Conservation (phyloP, 2,329 filamentous ascomycete genomes). For the Fusarium brevicatenulatum region DNA sequence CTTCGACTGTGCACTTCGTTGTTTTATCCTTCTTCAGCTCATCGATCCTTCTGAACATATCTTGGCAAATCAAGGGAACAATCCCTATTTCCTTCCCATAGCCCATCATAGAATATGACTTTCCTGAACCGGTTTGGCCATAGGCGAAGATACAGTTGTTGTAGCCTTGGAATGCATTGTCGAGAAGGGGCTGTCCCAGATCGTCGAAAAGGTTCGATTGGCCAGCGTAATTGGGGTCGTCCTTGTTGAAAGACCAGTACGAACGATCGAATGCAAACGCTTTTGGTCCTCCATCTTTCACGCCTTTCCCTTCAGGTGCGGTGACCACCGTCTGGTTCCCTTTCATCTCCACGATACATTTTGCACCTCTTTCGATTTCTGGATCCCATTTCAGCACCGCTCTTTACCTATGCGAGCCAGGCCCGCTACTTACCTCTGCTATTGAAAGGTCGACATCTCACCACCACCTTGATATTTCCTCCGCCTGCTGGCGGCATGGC, state of each 20-base stretch:
- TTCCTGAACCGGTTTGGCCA: conserved; percentile 97
- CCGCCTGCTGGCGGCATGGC: conserved; percentile 69
- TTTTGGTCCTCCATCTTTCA: conserved; percentile 79
- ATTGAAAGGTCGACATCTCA: conserved; percentile 95
- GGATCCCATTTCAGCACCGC: conserved; percentile 36
- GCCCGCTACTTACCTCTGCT: conserved; percentile 74
- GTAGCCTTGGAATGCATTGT: conserved; percentile 98
- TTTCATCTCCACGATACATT: conserved; percentile 98
- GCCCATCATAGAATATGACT: conserved; percentile 99
- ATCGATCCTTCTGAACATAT: conserved; percentile 93
- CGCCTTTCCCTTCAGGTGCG: conserved; percentile 75
- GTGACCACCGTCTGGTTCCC: conserved; percentile 87
- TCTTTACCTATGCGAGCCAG: neutral
- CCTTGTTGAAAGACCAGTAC: conserved; percentile 96
- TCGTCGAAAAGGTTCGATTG: conserved; percentile 91
- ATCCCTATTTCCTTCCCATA: conserved; percentile 96
- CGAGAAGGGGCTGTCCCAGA: conserved; percentile 86
- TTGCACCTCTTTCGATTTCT: conserved; percentile 92
- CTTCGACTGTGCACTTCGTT: conserved; percentile 90
- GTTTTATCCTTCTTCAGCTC: conserved; percentile 77
- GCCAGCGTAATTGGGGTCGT: conserved; percentile 83
- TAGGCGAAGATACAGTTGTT: conserved; percentile 99
- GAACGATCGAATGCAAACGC: conserved; percentile 95
- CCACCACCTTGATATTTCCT: conserved; percentile 99
- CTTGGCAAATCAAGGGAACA: conserved; percentile 95